Evolutionary conservation across 805 yeast species (phyloP), one percentile per base, ranked within the genome.

Genomic region (Metschnikowia proteae): DNA sequence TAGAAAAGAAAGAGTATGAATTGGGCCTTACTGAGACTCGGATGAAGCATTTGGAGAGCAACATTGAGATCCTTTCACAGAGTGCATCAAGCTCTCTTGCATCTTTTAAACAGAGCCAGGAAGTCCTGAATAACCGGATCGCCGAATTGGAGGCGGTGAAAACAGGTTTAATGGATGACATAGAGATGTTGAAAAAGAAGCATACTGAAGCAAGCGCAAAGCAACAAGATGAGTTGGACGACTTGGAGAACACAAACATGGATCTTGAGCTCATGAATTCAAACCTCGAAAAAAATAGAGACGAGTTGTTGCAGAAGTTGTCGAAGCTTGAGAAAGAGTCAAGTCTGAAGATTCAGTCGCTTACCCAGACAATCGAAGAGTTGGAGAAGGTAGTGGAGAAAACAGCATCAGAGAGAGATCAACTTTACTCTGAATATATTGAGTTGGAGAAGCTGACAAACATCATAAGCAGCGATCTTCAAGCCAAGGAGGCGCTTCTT

Each of bases 141-240:
- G 59, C 59, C 0, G 63, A 62, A n/a, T 56, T 63, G 30, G 58
- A 51, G n/a, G 56, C 56, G 1, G 43, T 63, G 25, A 60, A 61
- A n/a, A 43, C 49, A 22, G 42, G 54, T 5, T 46, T 59, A n/a
- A 60, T 56, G 5, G 62, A 58, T 7, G 60, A 58, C 5, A 46
- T 59, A 2, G 58, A 58, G 11, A 60, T 63, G 10, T 43, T 63
- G n/a, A 54, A 54, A 60, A 63, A 41, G 54, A 55, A 26, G 27
- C 52, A 43, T 51, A 13, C 54, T 59, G 47, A 65, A 57, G 50
- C 56, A 49, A 11, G 43, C 61, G 46, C 63, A 57, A 53, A 41
- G 39, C 27, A 66, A 62, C 40, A 65, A 57, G 43, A 53, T 8
- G 46, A 57, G 17, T 50, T 50, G 40, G 51, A 55, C 25, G 53